A percentile compares a stretch with the other conserved stretches of the same genome.
Conservation (phyloP, 139 green algal species). For the Astrephomene gubernaculifera region DNA sequence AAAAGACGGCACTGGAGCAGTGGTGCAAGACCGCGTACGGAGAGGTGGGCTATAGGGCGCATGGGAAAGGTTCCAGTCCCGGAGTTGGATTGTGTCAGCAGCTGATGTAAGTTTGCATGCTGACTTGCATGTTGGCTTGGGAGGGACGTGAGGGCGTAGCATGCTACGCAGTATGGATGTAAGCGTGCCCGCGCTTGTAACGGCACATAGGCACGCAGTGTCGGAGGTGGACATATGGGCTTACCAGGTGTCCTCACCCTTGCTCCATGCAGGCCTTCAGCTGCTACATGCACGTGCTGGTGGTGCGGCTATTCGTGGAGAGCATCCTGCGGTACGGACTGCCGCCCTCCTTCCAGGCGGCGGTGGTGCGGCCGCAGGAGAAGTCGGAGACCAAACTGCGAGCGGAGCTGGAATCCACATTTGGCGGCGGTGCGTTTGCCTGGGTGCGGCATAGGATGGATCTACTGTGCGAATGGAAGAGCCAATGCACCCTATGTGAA, state of each 20-base stretch:
- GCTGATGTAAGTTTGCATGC: too few species aligned
- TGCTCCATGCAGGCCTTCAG: slow-evolving; percentile 80
- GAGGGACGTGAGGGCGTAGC: too few species aligned
- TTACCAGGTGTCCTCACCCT: too few species aligned
- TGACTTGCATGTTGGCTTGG: too few species aligned
- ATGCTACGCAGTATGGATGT: too few species aligned
- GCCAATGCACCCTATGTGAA: too few species aligned
- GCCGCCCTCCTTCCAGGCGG: slow-evolving; percentile 84
- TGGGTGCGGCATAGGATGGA: not conserved
- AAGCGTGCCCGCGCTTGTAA: too few species aligned
- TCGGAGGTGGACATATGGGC: too few species aligned
- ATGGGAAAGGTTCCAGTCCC: too few species aligned
- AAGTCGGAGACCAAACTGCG: slow-evolving; percentile 77
- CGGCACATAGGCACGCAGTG: too few species aligned
- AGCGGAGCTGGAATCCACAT: slow-evolving; percentile 67
- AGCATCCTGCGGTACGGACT: slow-evolving; percentile 98
- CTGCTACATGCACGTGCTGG: slow-evolving; percentile 92
- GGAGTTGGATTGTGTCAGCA: too few species aligned
- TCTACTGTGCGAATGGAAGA: not conserved
- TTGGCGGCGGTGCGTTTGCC: slow-evolving; percentile 58
- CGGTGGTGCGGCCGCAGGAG: slow-evolving; percentile 79
- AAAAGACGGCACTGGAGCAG: slow-evolving; percentile 76
- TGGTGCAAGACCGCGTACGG: slow-evolving; percentile 94
- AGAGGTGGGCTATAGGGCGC: too few species aligned
- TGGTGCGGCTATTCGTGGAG: slow-evolving; percentile 96